Base-by-base conservation (phyloP, 2,329 filamentous ascomycete species). In the Clonostachys rhizophaga region DNA sequence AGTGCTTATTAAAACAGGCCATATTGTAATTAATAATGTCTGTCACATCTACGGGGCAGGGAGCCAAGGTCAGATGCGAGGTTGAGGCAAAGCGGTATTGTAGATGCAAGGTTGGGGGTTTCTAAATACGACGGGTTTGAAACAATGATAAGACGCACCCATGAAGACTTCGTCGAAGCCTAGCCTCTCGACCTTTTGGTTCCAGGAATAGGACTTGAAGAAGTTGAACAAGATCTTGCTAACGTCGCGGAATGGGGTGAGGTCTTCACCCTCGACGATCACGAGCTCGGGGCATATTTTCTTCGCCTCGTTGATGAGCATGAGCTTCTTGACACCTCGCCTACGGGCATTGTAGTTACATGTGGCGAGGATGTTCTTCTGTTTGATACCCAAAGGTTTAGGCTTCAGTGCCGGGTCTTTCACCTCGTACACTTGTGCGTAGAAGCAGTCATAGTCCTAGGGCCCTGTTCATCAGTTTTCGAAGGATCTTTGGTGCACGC, bases 331-430 rank as follows among this genome's bases (percentile, higher is more conserved):
- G 46, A 91, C 75, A 46, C 82, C 83, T n/a, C 69, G 78, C 45
- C 82, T 72, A 35, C 92, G 83, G 18, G 92, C 92, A 61, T 88
- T 89, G 65, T 97, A 97, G 68, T 97, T 97, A 76, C 89, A 95
- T 5, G 91, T 95, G 18, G 91, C 89, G 39, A 94, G 76, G 47
- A 96, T 96, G 62, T 91, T 89, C 68, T 96, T 96, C 67, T 96
- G 91, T 65, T 91, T 88, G 49, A 96, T 83, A 35, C 90, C 91
- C 34, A 97, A 72, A 7, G 91, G 89, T 16, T 87, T 69, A 2
- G 77, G 74, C 60, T 83, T 89, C 48, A 96, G 72, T 3, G 76
- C 71, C 1, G 91, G 89, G 54, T 87, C 83, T 61, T 87, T 86
- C 53, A 86, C 85, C 68, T 96, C 91, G 55, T 94, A 86, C 9